Conservation (phyloP, 2,329 filamentous ascomycete genomes). For the Zalaria sp. region DNA sequence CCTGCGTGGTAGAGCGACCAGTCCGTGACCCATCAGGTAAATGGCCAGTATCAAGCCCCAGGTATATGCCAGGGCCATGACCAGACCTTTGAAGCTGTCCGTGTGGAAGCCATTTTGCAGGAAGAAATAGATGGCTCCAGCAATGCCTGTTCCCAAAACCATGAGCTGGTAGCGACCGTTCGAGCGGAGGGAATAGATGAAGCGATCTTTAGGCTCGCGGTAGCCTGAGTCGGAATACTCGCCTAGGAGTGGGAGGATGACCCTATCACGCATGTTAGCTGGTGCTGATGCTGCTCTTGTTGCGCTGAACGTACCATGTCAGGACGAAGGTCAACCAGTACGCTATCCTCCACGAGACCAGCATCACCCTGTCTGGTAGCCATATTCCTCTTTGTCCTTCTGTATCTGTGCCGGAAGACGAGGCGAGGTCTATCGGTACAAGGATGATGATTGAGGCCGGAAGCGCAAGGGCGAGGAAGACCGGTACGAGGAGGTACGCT, state of each 20-base stretch:
- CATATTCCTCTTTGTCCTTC: conserved; percentile 63
- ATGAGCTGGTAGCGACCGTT: conserved; percentile 85
- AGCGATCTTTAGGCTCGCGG: conserved; percentile 65
- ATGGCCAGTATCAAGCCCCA: conserved; percentile 88
- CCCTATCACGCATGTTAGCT: conserved; percentile 35
- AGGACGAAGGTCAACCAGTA: conserved; percentile 96
- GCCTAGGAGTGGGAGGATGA: conserved; percentile 80
- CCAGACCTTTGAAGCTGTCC: conserved; percentile 58
- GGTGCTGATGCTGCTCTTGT: neutral
- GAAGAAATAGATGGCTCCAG: conserved; percentile 73
- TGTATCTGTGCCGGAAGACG: conserved; percentile 60
- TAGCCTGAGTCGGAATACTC: conserved; percentile 94
- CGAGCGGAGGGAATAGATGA: conserved; percentile 70
- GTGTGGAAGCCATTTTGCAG: conserved; percentile 52
- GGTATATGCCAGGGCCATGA: conserved; percentile 90
- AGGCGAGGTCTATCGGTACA: conserved; percentile 90
- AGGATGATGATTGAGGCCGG: conserved; percentile 83
- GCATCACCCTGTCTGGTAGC: conserved; percentile 62
- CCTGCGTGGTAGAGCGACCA: conserved; percentile 76
- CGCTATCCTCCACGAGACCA: conserved; percentile 85
- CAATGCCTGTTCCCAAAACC: conserved; percentile 52
- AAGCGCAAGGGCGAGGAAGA: conserved; percentile 90
- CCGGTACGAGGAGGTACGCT: conserved; percentile 75
- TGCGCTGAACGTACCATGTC: conserved; percentile 55
- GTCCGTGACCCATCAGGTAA: conserved; percentile 92